phyloP scores from a whole-genome alignment of 345 rosid species.

The Conringia planisiliqua region DNA sequence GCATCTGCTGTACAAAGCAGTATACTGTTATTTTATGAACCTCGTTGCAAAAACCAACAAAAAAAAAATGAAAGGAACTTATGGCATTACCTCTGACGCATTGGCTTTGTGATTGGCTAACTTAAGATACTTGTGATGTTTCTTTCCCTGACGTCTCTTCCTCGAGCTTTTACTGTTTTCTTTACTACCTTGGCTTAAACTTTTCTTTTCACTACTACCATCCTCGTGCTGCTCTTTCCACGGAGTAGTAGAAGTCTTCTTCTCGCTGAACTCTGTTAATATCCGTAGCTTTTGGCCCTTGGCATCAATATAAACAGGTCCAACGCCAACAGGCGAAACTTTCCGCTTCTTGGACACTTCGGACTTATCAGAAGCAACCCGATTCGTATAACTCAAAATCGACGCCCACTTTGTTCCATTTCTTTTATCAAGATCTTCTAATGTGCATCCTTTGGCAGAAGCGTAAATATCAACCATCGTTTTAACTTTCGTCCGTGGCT shows the following conservation, averaged over 20 bases:
- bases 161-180: constrained; percentile 41
- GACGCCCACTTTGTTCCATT: constrained; percentile 53
- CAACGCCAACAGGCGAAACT: constrained; percentile 45
- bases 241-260: constrained; percentile 19
- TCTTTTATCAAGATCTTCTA: constrained; percentile 90
- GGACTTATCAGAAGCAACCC: constrained; percentile 35
- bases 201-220: constrained; percentile 19
- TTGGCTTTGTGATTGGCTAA: constrained; percentile 45
- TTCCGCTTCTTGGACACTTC: constrained; percentile 46
- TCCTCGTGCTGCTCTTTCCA: background rate
- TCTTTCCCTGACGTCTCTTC: constrained; percentile 47
- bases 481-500: constrained; percentile 62
- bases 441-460: constrained; percentile 61
- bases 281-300: constrained; percentile 81
- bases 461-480: constrained; percentile 79
- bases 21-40: constrained; percentile 32
- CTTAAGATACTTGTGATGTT: constrained; percentile 56
- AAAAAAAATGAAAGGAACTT: background rate
- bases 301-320: constrained; percentile 89
- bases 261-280: constrained; percentile 52
- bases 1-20: constrained; percentile 38
- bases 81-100: constrained; percentile 48
- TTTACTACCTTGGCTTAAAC: constrained; percentile 36
- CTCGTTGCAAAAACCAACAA: constrained; percentile 20
- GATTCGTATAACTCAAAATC: constrained; percentile 40